A percentile compares a stretch with the other conserved stretches of the same genome.
These are phyloP conservation scores for Colletotrichum lupini DNA, from an alignment of 2,329 filamentous ascomycete species.

Conservation along the genomic window DNA sequence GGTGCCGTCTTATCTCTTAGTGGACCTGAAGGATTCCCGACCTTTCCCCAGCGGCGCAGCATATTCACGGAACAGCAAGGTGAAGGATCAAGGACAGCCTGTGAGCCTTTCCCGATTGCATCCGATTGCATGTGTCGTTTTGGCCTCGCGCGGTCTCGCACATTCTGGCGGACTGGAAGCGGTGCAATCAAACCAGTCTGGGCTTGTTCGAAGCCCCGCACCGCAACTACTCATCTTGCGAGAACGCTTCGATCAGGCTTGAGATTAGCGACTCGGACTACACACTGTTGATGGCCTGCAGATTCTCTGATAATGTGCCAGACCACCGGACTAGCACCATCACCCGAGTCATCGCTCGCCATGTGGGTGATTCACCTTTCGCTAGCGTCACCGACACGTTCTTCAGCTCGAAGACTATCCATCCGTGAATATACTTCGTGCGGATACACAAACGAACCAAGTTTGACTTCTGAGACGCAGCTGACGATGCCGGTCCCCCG, in stretches of 20 bases:
- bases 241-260: background rate
- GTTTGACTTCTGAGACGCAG: background rate
- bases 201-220: background rate
- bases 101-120: too few relatives aligned
- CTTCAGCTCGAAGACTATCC: background rate
- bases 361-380: background rate
- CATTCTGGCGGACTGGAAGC: background rate
- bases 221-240: background rate
- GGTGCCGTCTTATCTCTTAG: conserved; percentile 23
- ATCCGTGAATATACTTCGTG: background rate
- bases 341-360: background rate
- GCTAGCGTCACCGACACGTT: background rate
- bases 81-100: background rate
- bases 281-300: background rate
- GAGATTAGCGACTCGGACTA: background rate
- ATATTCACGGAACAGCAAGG: background rate
- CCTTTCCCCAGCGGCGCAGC: conserved; percentile 13
- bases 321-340: background rate
- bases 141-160: too few relatives aligned
- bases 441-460: background rate
- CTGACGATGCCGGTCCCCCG: background rate
- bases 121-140: too few relatives aligned
- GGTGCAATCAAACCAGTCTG: background rate
- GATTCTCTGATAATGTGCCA: background rate
- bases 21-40: conserved; percentile 28